Conservation (phyloP, 2,329 filamentous ascomycete genomes). For the Pseudogymnoascus sp. region DNA sequence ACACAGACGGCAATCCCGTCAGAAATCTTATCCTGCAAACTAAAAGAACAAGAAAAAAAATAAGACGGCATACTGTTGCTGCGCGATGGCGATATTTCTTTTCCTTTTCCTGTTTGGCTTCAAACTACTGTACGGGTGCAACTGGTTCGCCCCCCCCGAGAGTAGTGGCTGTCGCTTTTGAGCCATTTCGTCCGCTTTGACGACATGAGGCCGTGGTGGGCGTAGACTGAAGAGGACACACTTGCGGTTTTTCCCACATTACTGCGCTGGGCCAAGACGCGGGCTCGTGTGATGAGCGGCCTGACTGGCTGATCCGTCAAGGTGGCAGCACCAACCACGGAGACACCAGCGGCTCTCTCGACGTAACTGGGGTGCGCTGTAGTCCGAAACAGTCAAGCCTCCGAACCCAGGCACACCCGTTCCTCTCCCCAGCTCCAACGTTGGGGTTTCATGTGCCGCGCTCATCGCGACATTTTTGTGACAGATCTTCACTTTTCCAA, state of each 20-base stretch:
- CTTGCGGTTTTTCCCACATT: neutral
- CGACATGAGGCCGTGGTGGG: neutral
- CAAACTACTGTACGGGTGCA: neutral
- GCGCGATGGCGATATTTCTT: neutral
- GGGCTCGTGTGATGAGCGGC: neutral
- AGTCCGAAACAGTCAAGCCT: constrained; percentile 6
- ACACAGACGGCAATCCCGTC: constrained; percentile 1
- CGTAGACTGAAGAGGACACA: neutral
- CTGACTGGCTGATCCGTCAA: constrained; percentile 2
- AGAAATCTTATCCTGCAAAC: neutral
- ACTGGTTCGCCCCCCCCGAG: neutral
- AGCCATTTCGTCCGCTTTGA: neutral
- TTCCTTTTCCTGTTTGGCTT: neutral
- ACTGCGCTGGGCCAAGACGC: neutral
- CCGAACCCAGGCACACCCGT: constrained; percentile 4
- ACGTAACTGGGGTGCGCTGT: neutral
- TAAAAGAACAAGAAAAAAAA: neutral
- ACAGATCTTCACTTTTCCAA: neutral
- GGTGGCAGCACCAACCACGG: constrained; percentile 3
- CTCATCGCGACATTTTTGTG: constrained; percentile 6
- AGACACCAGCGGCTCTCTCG: neutral
- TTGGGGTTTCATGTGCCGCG: constrained; percentile 5
- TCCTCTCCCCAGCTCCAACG: neutral
- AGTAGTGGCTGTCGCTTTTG: constrained; percentile 3
- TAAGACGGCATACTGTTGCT: too few species aligned